Evolutionary conservation across 495 filamentous ascomycete genomes (phyloP).

Genomic region (Penicillium verhagenii): DNA sequence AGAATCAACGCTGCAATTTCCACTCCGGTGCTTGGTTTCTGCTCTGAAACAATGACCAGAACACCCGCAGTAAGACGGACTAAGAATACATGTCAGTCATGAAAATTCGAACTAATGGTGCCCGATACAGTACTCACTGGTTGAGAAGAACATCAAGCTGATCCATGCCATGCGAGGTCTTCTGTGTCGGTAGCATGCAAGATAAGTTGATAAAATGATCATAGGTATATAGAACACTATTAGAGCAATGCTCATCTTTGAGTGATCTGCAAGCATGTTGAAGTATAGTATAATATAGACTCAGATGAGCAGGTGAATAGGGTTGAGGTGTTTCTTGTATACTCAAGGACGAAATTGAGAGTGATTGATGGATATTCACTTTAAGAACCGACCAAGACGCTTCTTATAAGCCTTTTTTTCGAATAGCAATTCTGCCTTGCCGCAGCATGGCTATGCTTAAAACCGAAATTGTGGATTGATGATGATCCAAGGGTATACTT

Average conservation of each 20-base stretch:
- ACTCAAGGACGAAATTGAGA: no score
- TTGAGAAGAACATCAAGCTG: background rate
- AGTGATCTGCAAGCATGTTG: conserved; percentile 25
- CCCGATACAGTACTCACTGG: background rate
- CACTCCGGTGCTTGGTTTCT: conserved; percentile 17
- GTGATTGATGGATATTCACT: no score
- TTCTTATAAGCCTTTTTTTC: background rate
- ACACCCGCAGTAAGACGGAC: background rate
- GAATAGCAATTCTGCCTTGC: background rate
- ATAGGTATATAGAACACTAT: conserved; percentile 27
- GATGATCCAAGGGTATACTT: background rate
- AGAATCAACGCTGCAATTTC: conserved; percentile 24
- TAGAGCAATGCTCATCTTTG: conserved; percentile 23
- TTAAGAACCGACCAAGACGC: background rate
- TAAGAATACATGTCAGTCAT: background rate
- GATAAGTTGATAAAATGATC: background rate
- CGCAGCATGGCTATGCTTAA: background rate
- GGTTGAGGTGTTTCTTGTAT: no score
- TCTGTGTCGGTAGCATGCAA: background rate
- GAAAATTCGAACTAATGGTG: no score
- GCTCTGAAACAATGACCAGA: conserved; percentile 8
- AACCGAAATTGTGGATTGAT: background rate
- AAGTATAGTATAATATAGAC: no score
- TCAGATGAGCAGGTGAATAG: background rate
- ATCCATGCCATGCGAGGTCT: background rate